Evolutionary conservation across 768 basidiomycete species (phyloP).

Genomic region (Hemileccinum impolitum): DNA sequence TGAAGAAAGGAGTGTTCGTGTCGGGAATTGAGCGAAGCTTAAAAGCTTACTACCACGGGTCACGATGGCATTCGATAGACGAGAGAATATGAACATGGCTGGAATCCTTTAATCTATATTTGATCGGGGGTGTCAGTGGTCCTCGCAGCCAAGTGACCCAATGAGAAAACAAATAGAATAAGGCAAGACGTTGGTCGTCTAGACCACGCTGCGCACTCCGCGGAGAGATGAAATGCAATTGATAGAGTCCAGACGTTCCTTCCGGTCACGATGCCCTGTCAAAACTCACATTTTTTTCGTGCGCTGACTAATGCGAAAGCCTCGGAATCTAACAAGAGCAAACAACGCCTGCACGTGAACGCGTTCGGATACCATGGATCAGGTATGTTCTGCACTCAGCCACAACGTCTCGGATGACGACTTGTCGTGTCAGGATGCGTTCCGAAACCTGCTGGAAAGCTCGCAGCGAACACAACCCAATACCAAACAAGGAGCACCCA

Average conservation of each 20-base stretch:
- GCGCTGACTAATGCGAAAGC: constrained; percentile 9
- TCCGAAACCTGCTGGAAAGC: constrained; percentile 47
- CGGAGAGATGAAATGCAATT: constrained; percentile 1
- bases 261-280: background rate
- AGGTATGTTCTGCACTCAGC: constrained; percentile 12
- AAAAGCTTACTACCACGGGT: constrained; percentile 16
- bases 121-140: constrained; percentile 32
- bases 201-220: background rate
- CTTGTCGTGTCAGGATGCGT: constrained; percentile 48
- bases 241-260: constrained; percentile 11
- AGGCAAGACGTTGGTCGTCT: constrained; percentile 1
- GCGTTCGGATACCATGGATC: constrained; percentile 21
- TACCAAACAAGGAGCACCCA: constrained; percentile 1
- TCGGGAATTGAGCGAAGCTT: constrained; percentile 12
- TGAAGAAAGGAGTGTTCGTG: constrained; percentile 7
- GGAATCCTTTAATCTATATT: constrained; percentile 20
- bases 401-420: background rate
- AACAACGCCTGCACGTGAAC: constrained; percentile 20
- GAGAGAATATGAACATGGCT: constrained; percentile 5
- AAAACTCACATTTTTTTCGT: no score
- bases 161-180: constrained; percentile 7
- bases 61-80: constrained; percentile 14
- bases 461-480: constrained; percentile 25
- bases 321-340: constrained; percentile 26
- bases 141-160: constrained; percentile 15